Percentiles rank a stretch among this genome's conserved stretches.
Conservation (phyloP, 2,329 filamentous ascomycete species). For the Penicillium paneum region DNA sequence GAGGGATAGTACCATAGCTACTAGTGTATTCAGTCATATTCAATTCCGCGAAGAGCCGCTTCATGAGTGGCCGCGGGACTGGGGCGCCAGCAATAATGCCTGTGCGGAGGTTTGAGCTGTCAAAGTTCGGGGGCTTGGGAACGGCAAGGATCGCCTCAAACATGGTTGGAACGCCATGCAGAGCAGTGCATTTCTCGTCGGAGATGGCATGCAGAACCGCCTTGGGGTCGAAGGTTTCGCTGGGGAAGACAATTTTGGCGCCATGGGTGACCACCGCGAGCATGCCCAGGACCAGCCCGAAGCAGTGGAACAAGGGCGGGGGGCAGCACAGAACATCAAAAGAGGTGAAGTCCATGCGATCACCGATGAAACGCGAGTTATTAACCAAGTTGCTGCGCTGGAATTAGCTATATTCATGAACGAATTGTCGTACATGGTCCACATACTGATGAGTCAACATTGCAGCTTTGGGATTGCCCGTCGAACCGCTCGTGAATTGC, state of each 20-base stretch:
- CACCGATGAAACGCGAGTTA: slow-evolving; percentile 68
- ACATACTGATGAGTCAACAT: slow-evolving; percentile 68
- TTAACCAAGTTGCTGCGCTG: slow-evolving; percentile 50
- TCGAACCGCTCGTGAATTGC: slow-evolving; percentile 73
- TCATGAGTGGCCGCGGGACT: slow-evolving; percentile 72
- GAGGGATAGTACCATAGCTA: slow-evolving; percentile 50
- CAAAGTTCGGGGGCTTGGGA: slow-evolving; percentile 48
- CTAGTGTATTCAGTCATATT: slow-evolving; percentile 73
- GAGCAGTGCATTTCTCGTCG: slow-evolving; percentile 66
- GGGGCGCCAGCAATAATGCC: slow-evolving; percentile 78
- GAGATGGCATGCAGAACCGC: slow-evolving; percentile 65
- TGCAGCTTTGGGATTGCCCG: slow-evolving; percentile 68
- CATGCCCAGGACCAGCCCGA: slow-evolving; percentile 73
- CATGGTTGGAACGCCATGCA: slow-evolving; percentile 83
- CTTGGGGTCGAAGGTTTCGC: slow-evolving; percentile 67
- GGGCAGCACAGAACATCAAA: slow-evolving; percentile 74
- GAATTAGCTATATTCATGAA: background rate
- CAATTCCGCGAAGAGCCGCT: slow-evolving; percentile 65
- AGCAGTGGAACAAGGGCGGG: slow-evolving; percentile 82
- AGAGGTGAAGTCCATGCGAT: slow-evolving; percentile 67
- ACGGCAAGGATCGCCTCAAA: slow-evolving; percentile 63
- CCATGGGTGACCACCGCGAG: slow-evolving; percentile 71
- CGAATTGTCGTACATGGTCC: background rate
- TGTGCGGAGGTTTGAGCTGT: slow-evolving; percentile 59
- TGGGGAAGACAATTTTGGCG: slow-evolving; percentile 71